phyloP scores from a whole-genome alignment of 164 flowering plant species.

The Vitis amurensis region DNA sequence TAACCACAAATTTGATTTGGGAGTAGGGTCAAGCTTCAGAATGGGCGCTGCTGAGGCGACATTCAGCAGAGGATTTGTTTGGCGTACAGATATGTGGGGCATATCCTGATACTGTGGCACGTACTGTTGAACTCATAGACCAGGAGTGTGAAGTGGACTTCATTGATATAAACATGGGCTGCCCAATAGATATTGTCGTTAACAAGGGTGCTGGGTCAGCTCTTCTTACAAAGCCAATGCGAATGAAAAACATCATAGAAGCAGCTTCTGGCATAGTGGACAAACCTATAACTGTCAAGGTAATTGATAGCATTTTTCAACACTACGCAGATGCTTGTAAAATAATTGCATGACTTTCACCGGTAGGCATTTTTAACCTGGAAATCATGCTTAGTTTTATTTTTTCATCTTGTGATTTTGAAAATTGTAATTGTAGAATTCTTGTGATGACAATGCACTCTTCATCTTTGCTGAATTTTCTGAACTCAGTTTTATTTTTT shows the following conservation, averaged over 20 bases:
- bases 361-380: too few relatives aligned
- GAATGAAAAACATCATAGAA: constrained; percentile 75
- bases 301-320: constrained; percentile 14
- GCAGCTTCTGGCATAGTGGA: constrained; percentile 71
- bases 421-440: background rate
- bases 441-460: background rate
- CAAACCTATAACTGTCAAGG: constrained; percentile 86
- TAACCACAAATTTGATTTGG: constrained; percentile 10
- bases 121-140: constrained; percentile 82
- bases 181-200: constrained; percentile 95
- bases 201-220: constrained; percentile 97
- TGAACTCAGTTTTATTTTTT: background rate
- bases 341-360: too few relatives aligned
- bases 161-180: constrained; percentile 98
- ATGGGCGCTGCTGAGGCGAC: constrained; percentile 94
- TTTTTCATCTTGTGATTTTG: background rate
- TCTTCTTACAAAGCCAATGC: constrained; percentile 85
- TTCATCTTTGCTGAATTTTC: background rate
- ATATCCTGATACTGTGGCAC: constrained; percentile 86
- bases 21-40: constrained; percentile 95
- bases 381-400: too few relatives aligned
- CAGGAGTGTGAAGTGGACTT: constrained; percentile 84
- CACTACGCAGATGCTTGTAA: too few relatives aligned
- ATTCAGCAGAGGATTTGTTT: constrained; percentile 85
- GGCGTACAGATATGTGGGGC: constrained; percentile 98